Base-by-base conservation (phyloP, 192 early-diverging fungal genomes). In the Thamnidium elegans region DNA sequence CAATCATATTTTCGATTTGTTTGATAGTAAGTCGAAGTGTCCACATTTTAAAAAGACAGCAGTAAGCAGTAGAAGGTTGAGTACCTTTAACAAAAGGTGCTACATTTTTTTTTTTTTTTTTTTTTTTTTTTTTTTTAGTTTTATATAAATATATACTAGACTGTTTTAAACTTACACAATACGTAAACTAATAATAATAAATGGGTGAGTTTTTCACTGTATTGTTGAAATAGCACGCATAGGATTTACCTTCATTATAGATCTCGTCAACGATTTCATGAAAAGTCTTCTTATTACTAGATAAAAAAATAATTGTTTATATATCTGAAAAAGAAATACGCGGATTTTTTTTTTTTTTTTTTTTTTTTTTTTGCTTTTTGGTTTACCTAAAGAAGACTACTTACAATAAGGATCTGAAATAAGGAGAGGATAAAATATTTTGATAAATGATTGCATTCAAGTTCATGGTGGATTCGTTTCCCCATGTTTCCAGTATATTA, bases 21-120 rank as follows among this genome's bases (percentile, higher is more conserved):
- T 88, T 87, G 7, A 90, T 74, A 2, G 89, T 92, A 44, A 92
- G 68, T 50, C 81, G 73, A 31, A 92, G 64, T 7, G 89, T 92
- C 89, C 90, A 92, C 23, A 94, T 78, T 69, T 94, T 94, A 74
- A 86, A 94, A 21, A 94, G 81, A 43, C 91, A 76, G 62, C 90
- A 91, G 75, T 89, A 94, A 0, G 92, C 90, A 20, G 92, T 92
- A 7, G 87, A 89, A 4, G 89, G 87, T 13, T 84, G 84, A 10
- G 82, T 90, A 7, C 87, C 89, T 62, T 89, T 91, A 34, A 94
- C 66, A 68, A 90, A 94, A 5, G 92, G 92, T 55, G 90, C 88
- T 89, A 70, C n/a, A 59, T 32, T 58, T 4, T 31, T 30, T 48
- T 48, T 15, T 48, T 48, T 48, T 14, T 6, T 48, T 6, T 17